Conservation (phyloP, 1,284 basidiomycete genomes). For the Rhodotorula mucilaginosa region DNA sequence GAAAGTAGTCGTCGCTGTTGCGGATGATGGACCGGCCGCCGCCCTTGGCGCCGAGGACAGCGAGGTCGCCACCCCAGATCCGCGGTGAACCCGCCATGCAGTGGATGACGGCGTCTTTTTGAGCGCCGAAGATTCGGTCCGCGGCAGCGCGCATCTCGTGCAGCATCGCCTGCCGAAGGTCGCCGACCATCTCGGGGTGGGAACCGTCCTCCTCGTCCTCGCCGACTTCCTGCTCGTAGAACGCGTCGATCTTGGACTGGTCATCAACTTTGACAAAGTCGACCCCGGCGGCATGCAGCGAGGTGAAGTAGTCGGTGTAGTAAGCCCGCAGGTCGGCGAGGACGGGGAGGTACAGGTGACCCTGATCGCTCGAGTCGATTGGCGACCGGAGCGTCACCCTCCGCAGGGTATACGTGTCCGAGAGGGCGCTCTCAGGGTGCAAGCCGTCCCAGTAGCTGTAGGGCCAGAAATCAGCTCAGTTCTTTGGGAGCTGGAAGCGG, state of each 20-base stretch:
- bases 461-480: too few relatives aligned
- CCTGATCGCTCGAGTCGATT: constrained; percentile 1
- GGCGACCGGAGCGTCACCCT: constrained; percentile 13
- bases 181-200: constrained; percentile 1
- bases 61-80: constrained; percentile 25
- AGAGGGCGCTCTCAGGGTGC: constrained; percentile 26
- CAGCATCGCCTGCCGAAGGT: constrained; percentile 9
- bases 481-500: too few relatives aligned
- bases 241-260: constrained; percentile 42
- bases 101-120: constrained; percentile 38
- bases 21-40: constrained; percentile 22
- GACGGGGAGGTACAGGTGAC: constrained; percentile 33
- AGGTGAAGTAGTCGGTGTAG: constrained; percentile 44
- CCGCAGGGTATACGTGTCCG: constrained; percentile 21
- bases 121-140: constrained; percentile 39
- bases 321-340: constrained; percentile 38
- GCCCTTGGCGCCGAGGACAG: not conserved
- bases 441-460: constrained; percentile 40
- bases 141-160: constrained; percentile 39
- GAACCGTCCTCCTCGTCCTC: not conserved
- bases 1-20: constrained; percentile 46
- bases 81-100: constrained; percentile 44
- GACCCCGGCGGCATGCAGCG: constrained; percentile 42
- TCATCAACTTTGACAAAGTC: constrained; percentile 48
- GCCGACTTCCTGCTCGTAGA: constrained; percentile 17